Conservation (phyloP, 1,139 yeast genomes). For the Taphrina wiesneri region DNA sequence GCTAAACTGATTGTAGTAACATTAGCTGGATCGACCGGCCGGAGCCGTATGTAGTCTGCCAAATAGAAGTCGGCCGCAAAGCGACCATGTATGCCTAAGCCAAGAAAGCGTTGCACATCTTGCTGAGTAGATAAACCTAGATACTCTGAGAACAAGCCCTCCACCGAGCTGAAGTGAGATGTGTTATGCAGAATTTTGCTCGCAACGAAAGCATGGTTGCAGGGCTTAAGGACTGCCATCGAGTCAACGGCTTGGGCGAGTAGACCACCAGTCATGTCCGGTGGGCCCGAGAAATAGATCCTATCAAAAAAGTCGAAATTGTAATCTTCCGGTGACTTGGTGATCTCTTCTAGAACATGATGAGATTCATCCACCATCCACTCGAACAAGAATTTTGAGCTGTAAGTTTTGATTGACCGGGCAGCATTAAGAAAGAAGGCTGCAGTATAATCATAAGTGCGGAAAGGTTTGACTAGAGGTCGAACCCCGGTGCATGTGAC, state of each 20-base stretch:
- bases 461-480: conserved; percentile 12
- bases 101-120: conserved; percentile 19
- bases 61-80: not conserved
- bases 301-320: conserved; percentile 29
- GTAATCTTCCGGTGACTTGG: conserved; percentile 21
- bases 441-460: conserved; percentile 26
- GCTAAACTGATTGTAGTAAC: conserved; percentile 9
- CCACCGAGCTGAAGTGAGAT: conserved; percentile 11
- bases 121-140: not conserved
- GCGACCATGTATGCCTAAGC: conserved; percentile 11
- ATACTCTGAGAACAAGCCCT: conserved; percentile 8
- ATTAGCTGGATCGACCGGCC: conserved; percentile 23
- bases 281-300: conserved; percentile 11
- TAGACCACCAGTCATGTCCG: conserved; percentile 20
- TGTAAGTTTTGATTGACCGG: conserved; percentile 8
- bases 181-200: conserved; percentile 15
- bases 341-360: conserved; percentile 13
- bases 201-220: conserved; percentile 22
- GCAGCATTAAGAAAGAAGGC: conserved; percentile 26
- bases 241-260: conserved; percentile 22
- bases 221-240: conserved; percentile 8
- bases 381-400: conserved; percentile 9
- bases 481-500: conserved; percentile 1
- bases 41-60: conserved; percentile 10
- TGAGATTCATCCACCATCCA: conserved; percentile 30